Percentiles rank a stretch among this genome's conserved stretches.
Conservation (phyloP, 73 alveolate species). For the Stentor coeruleus region DNA sequence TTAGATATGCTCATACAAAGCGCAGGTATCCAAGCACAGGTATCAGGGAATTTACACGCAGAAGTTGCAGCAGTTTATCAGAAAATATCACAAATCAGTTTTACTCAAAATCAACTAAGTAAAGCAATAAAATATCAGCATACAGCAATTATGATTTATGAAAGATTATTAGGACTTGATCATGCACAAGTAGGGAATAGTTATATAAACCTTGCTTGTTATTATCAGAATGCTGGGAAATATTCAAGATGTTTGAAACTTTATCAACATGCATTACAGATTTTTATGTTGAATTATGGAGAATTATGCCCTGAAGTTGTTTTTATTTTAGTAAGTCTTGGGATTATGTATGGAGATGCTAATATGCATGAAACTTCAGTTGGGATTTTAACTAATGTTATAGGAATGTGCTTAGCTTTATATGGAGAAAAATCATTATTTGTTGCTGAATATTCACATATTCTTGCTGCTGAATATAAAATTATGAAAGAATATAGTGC, state of each 20-base stretch:
- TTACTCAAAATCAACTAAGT: slow-evolving; percentile 63
- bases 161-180: slow-evolving; percentile 67
- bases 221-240: slow-evolving; percentile 54
- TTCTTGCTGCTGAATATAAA: slow-evolving; percentile 69
- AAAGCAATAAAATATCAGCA: slow-evolving; percentile 73
- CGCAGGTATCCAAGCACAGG: slow-evolving; percentile 44
- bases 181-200: slow-evolving; percentile 70
- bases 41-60: slow-evolving; percentile 70
- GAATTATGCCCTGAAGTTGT: slow-evolving; percentile 73
- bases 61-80: slow-evolving; percentile 70
- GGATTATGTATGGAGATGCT: slow-evolving; percentile 69
- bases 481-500: slow-evolving; percentile 57
- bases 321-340: slow-evolving; percentile 56
- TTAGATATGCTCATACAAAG: slow-evolving; percentile 23
- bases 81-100: slow-evolving; percentile 66
- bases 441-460: slow-evolving; percentile 70
- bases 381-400: slow-evolving; percentile 65
- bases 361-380: slow-evolving; percentile 72
- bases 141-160: slow-evolving; percentile 57
- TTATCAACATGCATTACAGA: slow-evolving; percentile 63
- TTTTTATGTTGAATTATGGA: slow-evolving; percentile 59
- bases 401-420: slow-evolving; percentile 59
- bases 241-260: slow-evolving; percentile 61
- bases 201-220: slow-evolving; percentile 68
- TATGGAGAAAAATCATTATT: slow-evolving; percentile 64